Percentiles rank a stretch among this genome's conserved stretches.
phyloP scores from a whole-genome alignment of 129 eudicot species.

The Glebionis coronaria region DNA sequence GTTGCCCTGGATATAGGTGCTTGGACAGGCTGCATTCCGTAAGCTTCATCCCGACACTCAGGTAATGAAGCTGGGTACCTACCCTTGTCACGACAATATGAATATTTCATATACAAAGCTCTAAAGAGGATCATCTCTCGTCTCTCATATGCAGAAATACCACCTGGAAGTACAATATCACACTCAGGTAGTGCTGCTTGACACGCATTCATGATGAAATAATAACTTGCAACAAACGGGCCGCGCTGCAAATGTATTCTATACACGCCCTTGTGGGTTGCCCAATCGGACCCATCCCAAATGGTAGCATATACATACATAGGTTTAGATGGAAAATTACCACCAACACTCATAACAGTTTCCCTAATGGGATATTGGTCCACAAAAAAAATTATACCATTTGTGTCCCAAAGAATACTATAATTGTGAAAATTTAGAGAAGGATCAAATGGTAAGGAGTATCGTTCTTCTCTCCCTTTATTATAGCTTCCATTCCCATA shows the following conservation, averaged over 20 bases:
- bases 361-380: conserved; percentile 39
- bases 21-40: not conserved
- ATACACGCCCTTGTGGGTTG: conserved; percentile 32
- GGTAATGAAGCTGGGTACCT: conserved; percentile 34
- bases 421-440: conserved; percentile 37
- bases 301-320: conserved; percentile 42
- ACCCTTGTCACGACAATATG: conserved; percentile 36
- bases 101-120: conserved; percentile 36
- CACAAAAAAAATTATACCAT: conserved; percentile 26
- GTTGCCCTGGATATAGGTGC: not conserved
- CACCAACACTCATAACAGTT: conserved; percentile 23
- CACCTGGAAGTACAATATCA: conserved; percentile 1
- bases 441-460: conserved; percentile 40
- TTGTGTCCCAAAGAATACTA: conserved; percentile 31
- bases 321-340: too few relatives aligned
- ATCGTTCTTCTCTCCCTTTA: conserved; percentile 49
- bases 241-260: conserved; percentile 17
- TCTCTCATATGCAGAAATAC: conserved; percentile 18
- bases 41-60: conserved; percentile 27
- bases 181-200: conserved; percentile 9
- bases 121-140: conserved; percentile 30
- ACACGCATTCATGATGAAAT: conserved; percentile 35
- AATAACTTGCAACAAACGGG: conserved; percentile 32
- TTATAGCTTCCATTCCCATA: too few relatives aligned
- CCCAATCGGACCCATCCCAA: conserved; percentile 54